Percentiles rank a stretch among this genome's conserved stretches.
These are phyloP conservation scores for Gaultheria prostrata DNA, from an alignment of 148 eudicot genomes.

Conservation along the genomic window DNA sequence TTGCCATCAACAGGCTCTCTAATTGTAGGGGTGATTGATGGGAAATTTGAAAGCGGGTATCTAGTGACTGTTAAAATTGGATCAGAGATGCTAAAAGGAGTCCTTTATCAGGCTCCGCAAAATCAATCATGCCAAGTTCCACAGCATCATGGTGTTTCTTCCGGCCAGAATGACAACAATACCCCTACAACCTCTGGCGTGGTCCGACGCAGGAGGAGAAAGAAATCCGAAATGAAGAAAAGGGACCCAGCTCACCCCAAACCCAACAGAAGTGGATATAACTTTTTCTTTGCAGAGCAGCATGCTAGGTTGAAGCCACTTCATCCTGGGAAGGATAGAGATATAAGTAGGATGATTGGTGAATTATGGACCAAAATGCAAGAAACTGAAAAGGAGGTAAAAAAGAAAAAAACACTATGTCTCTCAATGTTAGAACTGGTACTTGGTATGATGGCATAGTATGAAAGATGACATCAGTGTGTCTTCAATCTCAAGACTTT, in stretches of 20 bases:
- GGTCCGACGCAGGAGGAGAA: constrained; percentile 53
- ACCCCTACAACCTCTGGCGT: constrained; percentile 26
- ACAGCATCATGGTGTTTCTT: constrained; percentile 18
- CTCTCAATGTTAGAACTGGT: background rate
- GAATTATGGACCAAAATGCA: constrained; percentile 75
- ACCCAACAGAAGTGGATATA: constrained; percentile 93
- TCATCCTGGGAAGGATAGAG: constrained; percentile 73
- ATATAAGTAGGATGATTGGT: constrained; percentile 92
- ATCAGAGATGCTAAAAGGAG: constrained; percentile 67
- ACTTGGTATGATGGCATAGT: background rate
- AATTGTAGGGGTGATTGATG: constrained; percentile 81
- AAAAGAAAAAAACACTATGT: constrained; percentile 24
- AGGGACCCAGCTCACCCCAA: constrained; percentile 95
- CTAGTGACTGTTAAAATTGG: constrained; percentile 82
- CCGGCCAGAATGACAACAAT: constrained; percentile 10
- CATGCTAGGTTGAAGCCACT: constrained; percentile 75
- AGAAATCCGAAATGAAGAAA: constrained; percentile 72
- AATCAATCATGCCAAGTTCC: constrained; percentile 10
- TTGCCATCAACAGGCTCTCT: constrained; percentile 36
- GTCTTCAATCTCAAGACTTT: no score
- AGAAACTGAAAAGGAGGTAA: constrained; percentile 67
- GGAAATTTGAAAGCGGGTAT: constrained; percentile 96
- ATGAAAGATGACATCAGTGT: no score
- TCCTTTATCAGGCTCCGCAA: constrained; percentile 61
- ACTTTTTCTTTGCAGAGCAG: constrained; percentile 92